Evolutionary conservation across 2,329 filamentous ascomycete species (phyloP), one percentile per base, ranked within the genome.

Genomic region (Alternaria gaisen): DNA sequence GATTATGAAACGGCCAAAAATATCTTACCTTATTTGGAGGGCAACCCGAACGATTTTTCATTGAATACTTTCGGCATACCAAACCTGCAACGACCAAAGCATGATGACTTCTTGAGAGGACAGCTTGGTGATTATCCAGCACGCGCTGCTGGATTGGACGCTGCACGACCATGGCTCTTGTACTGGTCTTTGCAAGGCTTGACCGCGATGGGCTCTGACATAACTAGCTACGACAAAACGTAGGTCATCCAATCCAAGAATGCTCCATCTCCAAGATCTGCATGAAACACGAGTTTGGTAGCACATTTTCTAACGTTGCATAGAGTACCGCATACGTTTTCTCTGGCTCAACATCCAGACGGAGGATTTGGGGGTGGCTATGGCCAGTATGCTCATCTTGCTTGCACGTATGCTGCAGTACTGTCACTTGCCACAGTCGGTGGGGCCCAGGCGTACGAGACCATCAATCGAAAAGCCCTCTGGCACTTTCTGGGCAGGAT

Each of bases 341-440:
- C 84, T 48, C 88, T 92, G 44, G 89, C 94, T 80, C 95, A 98
- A 80, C 96, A 97, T 78, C 78, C 83, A 22, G 84, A 84, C 16
- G 95, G 95, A 52, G 95, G 95, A 3, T 97, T 97, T 77, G 95
- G 93, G 53, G 95, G 94, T 65, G 94, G 95, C n/a, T 91, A 93
- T 77, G 93, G 94, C 28, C 95, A 98, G 76, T 85, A 87, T 67
- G 93, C 92, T 54, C 95, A 99, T 80, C 86, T 95, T 68, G 95
- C 95, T 58, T 90, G 92, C 47, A 93, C 91, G 1, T 99, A 98
- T 83, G 93, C 94, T 48, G 86, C 90, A 41, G 81, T 97, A 20
- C 85, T 99, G 60, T 88, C 91, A 46, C 83, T 99, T 53, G 87
- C 90, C 24, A 86, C 93, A 64, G 91, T 94, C 42, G 93, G 92